Base-by-base conservation (phyloP, 2,329 filamentous ascomycete species). In the Fusarium poae region DNA sequence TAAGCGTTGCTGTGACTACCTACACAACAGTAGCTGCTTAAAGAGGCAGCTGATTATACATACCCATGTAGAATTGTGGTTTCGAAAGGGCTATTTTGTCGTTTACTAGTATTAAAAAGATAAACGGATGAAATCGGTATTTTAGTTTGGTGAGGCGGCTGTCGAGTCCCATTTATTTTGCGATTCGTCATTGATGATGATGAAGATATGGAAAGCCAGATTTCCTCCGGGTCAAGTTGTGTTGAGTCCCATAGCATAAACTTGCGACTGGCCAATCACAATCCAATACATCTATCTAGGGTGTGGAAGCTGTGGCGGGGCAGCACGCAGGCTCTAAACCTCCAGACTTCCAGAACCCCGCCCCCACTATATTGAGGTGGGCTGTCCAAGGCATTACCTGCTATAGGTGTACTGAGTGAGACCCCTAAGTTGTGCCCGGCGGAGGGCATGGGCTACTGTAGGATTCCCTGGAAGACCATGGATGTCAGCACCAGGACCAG, bases 21-120 rank as follows among this genome's bases (percentile, higher is more conserved):
- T 50, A 58, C 35, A 16, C 55, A 52, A 25, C 18, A 21, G 43
- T n/a, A 7, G 30, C 11, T 21, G 39, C 46, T 68, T 27, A 58
- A 68, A 58, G 40, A 57, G 63, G 67, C 49, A 67, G 64, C 50
- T 64, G 62, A 50, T 70, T 39, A 50, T 50, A 27, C 23, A n/a
- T 20, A 46, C 52, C 40, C 37, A 54, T 37, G 29, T 62, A 16
- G 7, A 20, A 27, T 27, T 40, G 44, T 18, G 21, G 21, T 48
- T 20, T 27, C 7, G n/a, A n/a, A 25, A 21, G 13, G 16, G 18
- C 27, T n/a, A 21, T 23, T 10, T 9, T 48, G 11, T 18, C 25
- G 3, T 21, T 32, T 29, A 32, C 15, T 23, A 27, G 34, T 39
- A 23, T 32, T 18, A 27, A 18, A 42, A 29, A 40, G 23, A 35